phyloP scores from a whole-genome alignment of 2,329 filamentous ascomycete genomes.

The Mycosphaerelloides madeirae region DNA sequence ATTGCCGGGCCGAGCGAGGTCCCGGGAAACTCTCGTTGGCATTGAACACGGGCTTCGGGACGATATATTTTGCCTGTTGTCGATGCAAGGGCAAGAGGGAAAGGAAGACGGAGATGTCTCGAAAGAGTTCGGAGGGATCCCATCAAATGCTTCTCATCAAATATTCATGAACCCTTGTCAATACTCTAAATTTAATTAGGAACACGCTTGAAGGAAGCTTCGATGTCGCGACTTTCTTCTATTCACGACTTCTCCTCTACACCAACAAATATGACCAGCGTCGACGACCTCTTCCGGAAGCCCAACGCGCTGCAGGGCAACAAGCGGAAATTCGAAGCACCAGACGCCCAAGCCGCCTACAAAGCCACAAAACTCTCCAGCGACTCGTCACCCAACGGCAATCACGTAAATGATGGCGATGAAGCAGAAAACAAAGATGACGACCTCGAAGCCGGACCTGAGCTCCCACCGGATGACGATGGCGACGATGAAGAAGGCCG shows the following conservation, averaged over 20 bases:
- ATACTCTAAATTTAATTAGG: too few relatives aligned
- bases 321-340: slow-evolving; percentile 57
- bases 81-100: too few relatives aligned
- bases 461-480: slow-evolving; percentile 42
- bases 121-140: too few relatives aligned
- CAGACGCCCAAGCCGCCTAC: slow-evolving; percentile 54
- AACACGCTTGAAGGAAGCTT: too few relatives aligned
- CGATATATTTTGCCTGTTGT: too few relatives aligned
- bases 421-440: slow-evolving; percentile 54
- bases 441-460: slow-evolving; percentile 36
- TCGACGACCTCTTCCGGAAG: slow-evolving; percentile 61
- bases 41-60: too few relatives aligned
- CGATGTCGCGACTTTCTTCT: background rate
- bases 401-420: slow-evolving; percentile 41
- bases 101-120: too few relatives aligned
- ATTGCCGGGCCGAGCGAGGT: too few relatives aligned
- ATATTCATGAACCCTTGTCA: too few relatives aligned
- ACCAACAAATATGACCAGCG: slow-evolving; percentile 48
- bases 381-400: slow-evolving; percentile 46
- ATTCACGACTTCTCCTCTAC: background rate
- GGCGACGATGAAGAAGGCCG: slow-evolving; percentile 83
- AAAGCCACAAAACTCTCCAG: slow-evolving; percentile 54
- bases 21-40: too few relatives aligned
- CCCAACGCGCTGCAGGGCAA: slow-evolving; percentile 39
- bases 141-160: too few relatives aligned